phyloP scores from a whole-genome alignment of 108 stramenopile genomes.

The Stephanodiscus triporus region DNA sequence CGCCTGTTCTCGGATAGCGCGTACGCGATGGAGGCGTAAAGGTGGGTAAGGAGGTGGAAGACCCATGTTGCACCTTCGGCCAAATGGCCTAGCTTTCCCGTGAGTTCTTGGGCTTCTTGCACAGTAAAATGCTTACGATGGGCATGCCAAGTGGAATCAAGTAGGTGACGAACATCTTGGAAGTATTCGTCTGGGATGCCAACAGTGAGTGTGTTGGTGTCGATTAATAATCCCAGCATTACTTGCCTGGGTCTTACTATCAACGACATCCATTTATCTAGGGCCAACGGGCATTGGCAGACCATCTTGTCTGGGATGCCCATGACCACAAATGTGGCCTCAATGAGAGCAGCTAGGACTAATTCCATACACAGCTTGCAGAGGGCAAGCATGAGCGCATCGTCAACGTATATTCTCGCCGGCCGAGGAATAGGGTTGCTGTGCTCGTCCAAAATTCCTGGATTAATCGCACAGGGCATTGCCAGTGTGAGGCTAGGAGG shows the following conservation, averaged over 20 bases:
- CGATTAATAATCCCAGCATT: neutral
- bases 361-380: neutral
- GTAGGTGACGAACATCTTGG: neutral
- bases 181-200: slow-evolving; percentile 10
- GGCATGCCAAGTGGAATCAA: neutral
- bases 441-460: neutral
- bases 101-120: neutral
- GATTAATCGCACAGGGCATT: neutral
- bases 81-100: slow-evolving; percentile 20
- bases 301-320: neutral
- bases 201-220: neutral
- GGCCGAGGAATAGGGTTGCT: too few species aligned
- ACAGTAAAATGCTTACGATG: neutral
- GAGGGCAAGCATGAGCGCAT: neutral
- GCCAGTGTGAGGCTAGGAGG: neutral
- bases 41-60: slow-evolving; percentile 18
- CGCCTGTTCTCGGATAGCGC: slow-evolving; percentile 10
- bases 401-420: neutral
- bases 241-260: neutral
- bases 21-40: slow-evolving; percentile 18
- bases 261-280: slow-evolving; percentile 22
- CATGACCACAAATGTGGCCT: slow-evolving; percentile 33
- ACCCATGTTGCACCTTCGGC: slow-evolving; percentile 24
- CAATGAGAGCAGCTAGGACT: neutral
- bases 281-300: slow-evolving; percentile 10